Evolutionary conservation across 176 grass and related monocot genomes (phyloP).

Genomic region (Paspalum vaginatum): DNA sequence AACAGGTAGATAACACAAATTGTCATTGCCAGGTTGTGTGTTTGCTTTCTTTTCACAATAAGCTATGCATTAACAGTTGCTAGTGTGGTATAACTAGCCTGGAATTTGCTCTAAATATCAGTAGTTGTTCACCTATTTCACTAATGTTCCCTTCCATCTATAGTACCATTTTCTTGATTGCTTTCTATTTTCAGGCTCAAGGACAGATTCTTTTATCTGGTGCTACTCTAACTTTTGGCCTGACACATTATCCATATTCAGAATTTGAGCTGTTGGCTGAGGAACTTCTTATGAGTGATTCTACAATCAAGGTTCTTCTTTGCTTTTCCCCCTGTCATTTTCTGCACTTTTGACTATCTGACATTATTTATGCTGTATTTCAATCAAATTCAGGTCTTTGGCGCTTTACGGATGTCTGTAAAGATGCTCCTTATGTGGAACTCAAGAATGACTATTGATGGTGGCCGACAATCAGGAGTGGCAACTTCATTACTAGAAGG

Average conservation of each 20-base stretch:
- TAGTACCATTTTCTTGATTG: slow-evolving; percentile 14
- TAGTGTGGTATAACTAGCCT: slow-evolving; percentile 13
- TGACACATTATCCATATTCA: slow-evolving; percentile 91
- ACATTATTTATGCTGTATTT: slow-evolving; percentile 24
- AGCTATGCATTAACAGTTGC: not conserved
- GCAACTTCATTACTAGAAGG: slow-evolving; percentile 85
- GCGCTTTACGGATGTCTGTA: slow-evolving; percentile 94
- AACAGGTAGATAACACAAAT: not conserved
- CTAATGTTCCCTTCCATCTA: slow-evolving; percentile 21
- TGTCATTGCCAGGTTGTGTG: slow-evolving; percentile 6
- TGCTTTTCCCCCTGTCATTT: slow-evolving; percentile 24
- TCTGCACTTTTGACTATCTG: slow-evolving; percentile 23
- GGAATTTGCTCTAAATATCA: not conserved
- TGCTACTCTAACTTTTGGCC: slow-evolving; percentile 80
- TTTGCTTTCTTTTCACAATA: not conserved
- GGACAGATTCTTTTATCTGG: slow-evolving; percentile 73
- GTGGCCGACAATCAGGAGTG: slow-evolving; percentile 60
- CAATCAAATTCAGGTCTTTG: slow-evolving; percentile 73
- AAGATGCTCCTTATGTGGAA: slow-evolving; percentile 99
- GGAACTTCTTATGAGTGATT: slow-evolving; percentile 99
- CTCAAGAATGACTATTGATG: slow-evolving; percentile 79
- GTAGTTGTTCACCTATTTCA: slow-evolving; percentile 22
- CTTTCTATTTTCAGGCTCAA: slow-evolving; percentile 75
- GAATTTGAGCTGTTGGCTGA: slow-evolving; percentile 94
- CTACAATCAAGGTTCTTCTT: slow-evolving; percentile 75